Evolutionary conservation across 2,329 filamentous ascomycete genomes (phyloP).

Genomic region (Balansia obtecta): DNA sequence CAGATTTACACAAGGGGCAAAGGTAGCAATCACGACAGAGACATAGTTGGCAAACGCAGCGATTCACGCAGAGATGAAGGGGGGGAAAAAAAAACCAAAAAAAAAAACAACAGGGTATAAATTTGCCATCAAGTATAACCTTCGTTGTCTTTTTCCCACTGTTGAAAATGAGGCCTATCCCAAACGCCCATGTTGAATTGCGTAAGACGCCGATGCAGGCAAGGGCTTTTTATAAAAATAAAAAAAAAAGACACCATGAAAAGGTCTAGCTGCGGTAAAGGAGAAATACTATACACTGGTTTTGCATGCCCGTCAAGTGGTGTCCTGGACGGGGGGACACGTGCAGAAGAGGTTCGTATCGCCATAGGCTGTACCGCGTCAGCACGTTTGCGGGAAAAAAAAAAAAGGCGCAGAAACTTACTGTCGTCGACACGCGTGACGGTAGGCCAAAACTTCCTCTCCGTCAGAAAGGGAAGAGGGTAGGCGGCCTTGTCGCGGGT

Average conservation of each 20-base stretch:
- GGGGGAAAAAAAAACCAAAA: too few relatives aligned
- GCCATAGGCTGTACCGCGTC: conserved; percentile 58
- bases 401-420: too few relatives aligned
- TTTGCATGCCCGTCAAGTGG: conserved; percentile 15
- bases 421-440: conserved; percentile 81
- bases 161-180: conserved; percentile 12
- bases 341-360: conserved; percentile 93
- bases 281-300: too few relatives aligned
- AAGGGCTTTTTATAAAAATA: too few relatives aligned
- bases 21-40: too few relatives aligned
- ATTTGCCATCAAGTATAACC: too few relatives aligned
- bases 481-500: conserved; percentile 75
- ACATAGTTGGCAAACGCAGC: too few relatives aligned
- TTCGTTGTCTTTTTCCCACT: conserved; percentile 5
- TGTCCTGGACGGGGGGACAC: conserved; percentile 70
- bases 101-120: too few relatives aligned
- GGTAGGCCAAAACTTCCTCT: conserved; percentile 97
- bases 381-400: too few relatives aligned
- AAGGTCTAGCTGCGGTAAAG: too few relatives aligned
- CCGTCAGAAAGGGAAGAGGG: conserved; percentile 65
- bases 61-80: too few relatives aligned
- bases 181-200: conserved; percentile 14
- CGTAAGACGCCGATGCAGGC: conserved; percentile 3
- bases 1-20: too few relatives aligned
- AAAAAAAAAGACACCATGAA: conserved; percentile 1